phyloP scores from a whole-genome alignment of 768 basidiomycete genomes.

The Tremella mesenterica region DNA sequence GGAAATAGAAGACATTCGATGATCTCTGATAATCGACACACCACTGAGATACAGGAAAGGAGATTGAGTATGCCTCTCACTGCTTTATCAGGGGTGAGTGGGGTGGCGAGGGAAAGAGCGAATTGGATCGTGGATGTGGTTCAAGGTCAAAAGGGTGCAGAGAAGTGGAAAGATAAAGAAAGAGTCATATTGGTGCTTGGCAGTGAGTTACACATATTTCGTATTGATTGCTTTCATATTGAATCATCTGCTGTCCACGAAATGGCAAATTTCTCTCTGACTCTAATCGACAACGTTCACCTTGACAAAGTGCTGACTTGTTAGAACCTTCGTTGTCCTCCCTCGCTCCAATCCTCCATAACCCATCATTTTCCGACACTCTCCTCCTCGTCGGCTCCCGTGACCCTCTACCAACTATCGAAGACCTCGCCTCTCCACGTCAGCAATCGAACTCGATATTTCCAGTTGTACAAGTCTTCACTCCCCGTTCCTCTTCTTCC shows the following conservation, averaged over 20 bases:
- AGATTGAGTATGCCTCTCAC: too few species aligned
- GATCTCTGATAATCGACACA: too few species aligned
- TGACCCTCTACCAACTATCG: slow-evolving; percentile 14
- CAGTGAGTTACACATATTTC: slow-evolving; percentile 8
- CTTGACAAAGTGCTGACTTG: too few species aligned
- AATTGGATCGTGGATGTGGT: slow-evolving; percentile 22
- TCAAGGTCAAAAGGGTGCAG: slow-evolving; percentile 10
- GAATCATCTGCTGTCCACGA: not conserved
- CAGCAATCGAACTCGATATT: slow-evolving; percentile 6
- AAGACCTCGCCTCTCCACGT: slow-evolving; percentile 15
- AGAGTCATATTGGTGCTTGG: slow-evolving; percentile 25
- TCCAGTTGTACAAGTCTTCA: slow-evolving; percentile 21
- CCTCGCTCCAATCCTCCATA: slow-evolving; percentile 22
- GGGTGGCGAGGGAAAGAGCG: slow-evolving; percentile 3
- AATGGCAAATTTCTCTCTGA: not conserved
- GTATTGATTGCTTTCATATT: not conserved
- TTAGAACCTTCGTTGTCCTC: slow-evolving; percentile 18
- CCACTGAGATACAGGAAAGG: too few species aligned
- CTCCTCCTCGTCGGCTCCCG: slow-evolving; percentile 19
- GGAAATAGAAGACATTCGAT: too few species aligned
- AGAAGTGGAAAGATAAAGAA: slow-evolving; percentile 12
- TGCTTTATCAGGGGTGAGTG: too few species aligned
- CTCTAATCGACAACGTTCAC: not conserved
- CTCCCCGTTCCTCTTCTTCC: not conserved
- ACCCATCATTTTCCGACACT: slow-evolving; percentile 20